These are phyloP conservation scores for Geotrichum ghanense DNA, from an alignment of 805 yeast genomes.

Conservation along the genomic window DNA sequence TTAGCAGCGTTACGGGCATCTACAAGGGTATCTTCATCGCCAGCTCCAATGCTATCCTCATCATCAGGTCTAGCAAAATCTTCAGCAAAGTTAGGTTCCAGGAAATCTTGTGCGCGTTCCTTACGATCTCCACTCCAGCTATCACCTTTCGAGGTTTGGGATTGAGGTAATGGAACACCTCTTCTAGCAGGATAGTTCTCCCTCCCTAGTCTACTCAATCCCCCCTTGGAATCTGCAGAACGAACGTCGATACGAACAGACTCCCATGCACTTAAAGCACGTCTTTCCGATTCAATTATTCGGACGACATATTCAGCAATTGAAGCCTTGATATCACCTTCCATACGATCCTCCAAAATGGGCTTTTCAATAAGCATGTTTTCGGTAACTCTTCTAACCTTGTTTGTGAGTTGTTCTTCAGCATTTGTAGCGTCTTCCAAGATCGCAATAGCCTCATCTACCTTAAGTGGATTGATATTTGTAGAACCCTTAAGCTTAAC, in stretches of 20 bases:
- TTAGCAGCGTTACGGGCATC: constrained; percentile 82
- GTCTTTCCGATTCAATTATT: constrained; percentile 78
- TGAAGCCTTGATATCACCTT: constrained; percentile 38
- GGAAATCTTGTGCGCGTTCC: constrained; percentile 12
- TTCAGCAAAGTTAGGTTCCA: constrained; percentile 1
- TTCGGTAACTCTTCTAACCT: constrained; percentile 70
- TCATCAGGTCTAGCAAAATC: constrained; percentile 14
- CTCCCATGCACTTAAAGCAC: constrained; percentile 63
- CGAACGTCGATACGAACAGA: constrained; percentile 61
- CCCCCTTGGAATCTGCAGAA: constrained; percentile 65
- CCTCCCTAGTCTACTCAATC: constrained; percentile 73
- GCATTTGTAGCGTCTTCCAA: constrained; percentile 66
- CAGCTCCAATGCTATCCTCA: constrained; percentile 16
- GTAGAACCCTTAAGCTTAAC: constrained; percentile 56
- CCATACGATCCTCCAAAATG: constrained; percentile 49
- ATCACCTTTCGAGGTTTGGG: constrained; percentile 42
- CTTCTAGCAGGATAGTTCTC: constrained; percentile 37
- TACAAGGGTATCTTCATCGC: constrained; percentile 31
- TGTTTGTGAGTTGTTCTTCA: constrained; percentile 67
- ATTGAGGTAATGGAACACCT: constrained; percentile 24
- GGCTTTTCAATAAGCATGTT: constrained; percentile 71
- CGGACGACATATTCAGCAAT: constrained; percentile 53
- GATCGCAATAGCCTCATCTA: constrained; percentile 77
- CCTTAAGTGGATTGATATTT: constrained; percentile 74
- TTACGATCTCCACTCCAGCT: constrained; percentile 50